phyloP scores from a whole-genome alignment of 1,284 basidiomycete genomes.

The Boletus coffeatus region DNA sequence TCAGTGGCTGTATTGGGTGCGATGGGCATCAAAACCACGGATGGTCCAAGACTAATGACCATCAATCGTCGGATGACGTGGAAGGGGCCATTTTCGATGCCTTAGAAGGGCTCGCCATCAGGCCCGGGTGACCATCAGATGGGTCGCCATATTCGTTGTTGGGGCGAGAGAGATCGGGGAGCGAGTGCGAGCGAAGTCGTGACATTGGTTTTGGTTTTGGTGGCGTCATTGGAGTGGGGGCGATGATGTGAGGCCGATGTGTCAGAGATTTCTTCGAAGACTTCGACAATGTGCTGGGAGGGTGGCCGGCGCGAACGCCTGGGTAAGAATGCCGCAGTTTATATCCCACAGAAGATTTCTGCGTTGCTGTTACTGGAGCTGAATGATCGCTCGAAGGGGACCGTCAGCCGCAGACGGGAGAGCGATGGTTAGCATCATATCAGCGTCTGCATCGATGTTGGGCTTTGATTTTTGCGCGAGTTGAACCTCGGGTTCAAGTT shows the following conservation, averaged over 20 bases:
- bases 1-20: neutral
- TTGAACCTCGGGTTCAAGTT: neutral
- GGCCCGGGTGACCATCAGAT: constrained; percentile 23
- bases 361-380: neutral
- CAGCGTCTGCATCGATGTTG: neutral
- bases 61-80: constrained; percentile 16
- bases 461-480: neutral
- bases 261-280: neutral
- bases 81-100: constrained; percentile 61
- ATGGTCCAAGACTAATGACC: constrained; percentile 1
- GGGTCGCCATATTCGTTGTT: neutral
- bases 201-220: neutral
- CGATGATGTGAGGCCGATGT: neutral
- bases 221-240: neutral
- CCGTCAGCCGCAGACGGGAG: constrained; percentile 43
- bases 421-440: constrained; percentile 16
- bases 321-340: constrained; percentile 12
- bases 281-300: neutral
- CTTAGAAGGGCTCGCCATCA: constrained; percentile 32
- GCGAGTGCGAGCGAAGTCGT: neutral
- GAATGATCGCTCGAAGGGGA: neutral
- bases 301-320: constrained; percentile 31
- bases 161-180: neutral
- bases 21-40: neutral
- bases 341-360: neutral